Base-by-base conservation (phyloP, 208 protist genomes). In the Wallacemonas collosoma region DNA sequence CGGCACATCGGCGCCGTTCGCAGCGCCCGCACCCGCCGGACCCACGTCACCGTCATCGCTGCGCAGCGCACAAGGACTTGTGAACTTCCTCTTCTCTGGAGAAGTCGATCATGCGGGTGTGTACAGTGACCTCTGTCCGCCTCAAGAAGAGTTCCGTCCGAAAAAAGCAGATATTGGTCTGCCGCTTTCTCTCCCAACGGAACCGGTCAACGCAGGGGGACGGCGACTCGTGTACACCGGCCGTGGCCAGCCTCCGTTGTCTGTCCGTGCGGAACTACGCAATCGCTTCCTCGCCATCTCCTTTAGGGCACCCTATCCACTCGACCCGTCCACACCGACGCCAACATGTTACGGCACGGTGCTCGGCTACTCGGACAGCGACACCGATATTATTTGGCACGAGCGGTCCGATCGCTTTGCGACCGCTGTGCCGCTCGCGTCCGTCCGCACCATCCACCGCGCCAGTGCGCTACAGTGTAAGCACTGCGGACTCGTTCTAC, bases 341-440 rank as follows among this genome's bases (percentile, higher is more conserved):
- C 56, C 50, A 44, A 81, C 78, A 2, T 82, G 69, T 26, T 91
- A 78, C 71, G 89, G 89, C 68, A 91, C 86, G 15, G 79, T 94
- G 9, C 78, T 94, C 1, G 89, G 86, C 35, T 94, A 91, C 82
- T 85, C 83, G 26, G 83, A 91, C 73, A 81, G 90, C 72, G 73
- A 89, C 71, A 85, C 75, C 1, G 76, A 82, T 56, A 79, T 94
- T n/a, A 84, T 93, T 38, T 94, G 89, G 87, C 87, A 94, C 43
- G 79, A 91, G 53, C 82, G 86, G 15, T 76, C 83, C 50, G 82
- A 90, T 67, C 73, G 74, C 36, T 94, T 88, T 71, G 85, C 89
- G 17, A 90, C 77, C 43, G 57, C 63, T 12, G 65, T 94, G 9
- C 78, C 72, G 6, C 64, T 92, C 11, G 77, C 79, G 17, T 65